Evolutionary conservation across 106 monocot genomes (phyloP), one percentile per base, ranked within the genome.

Genomic region (Acorus calamus): DNA sequence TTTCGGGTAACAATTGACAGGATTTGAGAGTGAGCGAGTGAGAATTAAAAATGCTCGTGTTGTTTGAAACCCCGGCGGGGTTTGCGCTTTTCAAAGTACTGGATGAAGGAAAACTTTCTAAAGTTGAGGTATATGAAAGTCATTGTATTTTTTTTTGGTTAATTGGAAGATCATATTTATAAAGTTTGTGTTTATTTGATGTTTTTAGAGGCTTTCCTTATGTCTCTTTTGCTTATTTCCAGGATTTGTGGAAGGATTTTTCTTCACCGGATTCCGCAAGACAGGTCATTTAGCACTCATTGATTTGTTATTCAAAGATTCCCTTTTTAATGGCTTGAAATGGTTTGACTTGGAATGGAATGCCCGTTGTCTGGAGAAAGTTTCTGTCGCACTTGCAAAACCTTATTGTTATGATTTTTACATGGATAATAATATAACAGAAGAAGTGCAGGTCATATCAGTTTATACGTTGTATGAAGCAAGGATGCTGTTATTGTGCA

Each of bases 231-330:
- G 48, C 10, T 55, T 8, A 14, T 11, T 77, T 65, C 14, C 69
- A 96, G 94, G 94, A 96, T 72, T 64, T 96, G 56, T 82, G 80
- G 75, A 82, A 90, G 78, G 84, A 87, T 14, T 96, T 96, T 52
- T 0, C 75, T 0, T 76, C 71, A 10, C 69, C 87, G 1, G 90
- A 90, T 3, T 81, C 80, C 28, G 90, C 94, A 2, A 76, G 82
- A 82, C 61, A 85, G 87, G 94, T 90, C 2, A 3, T 10, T 50
- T 9, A 28, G 7, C 11, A 41, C n/a, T 52, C 7, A 13, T 52
- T 4, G 50, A 14, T 75, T 42, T 28, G 28, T 28, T 28, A 28
- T 28, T 28, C 28, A 28, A 28, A 28, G 28, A 28, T 28, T 28
- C 1, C 28, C 28, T 28, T 28, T 28, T 28, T 28, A 0, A 1